Percentiles rank a stretch among this genome's conserved stretches.
phyloP scores from a whole-genome alignment of 345 rosid genomes.

The Camelina hispida region DNA sequence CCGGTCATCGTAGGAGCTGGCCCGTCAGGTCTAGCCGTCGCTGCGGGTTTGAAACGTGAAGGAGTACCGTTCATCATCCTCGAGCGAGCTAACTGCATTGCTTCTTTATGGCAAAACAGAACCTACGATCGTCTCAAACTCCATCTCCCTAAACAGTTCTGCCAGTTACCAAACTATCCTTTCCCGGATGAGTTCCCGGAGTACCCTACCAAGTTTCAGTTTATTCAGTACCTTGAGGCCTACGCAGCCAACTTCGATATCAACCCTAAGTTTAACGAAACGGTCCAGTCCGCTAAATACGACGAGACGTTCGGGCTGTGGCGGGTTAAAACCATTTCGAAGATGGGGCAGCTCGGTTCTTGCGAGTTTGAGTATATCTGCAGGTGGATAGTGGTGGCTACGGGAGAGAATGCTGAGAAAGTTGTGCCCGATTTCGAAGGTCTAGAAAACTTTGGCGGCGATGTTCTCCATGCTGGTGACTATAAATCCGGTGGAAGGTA shows the following conservation, averaged over 20 bases:
- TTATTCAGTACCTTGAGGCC: conserved; percentile 69
- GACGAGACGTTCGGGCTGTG: conserved; percentile 71
- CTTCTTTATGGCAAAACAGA: conserved; percentile 84
- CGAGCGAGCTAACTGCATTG: conserved; percentile 80
- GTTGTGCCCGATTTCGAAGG: conserved; percentile 83
- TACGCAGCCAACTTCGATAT: conserved; percentile 69
- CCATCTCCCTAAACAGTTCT: conserved; percentile 86
- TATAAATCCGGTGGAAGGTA: conserved; percentile 73
- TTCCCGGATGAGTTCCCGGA: conserved; percentile 75
- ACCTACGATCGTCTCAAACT: conserved; percentile 88
- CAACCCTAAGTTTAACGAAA: conserved; percentile 66
- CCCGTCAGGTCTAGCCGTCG: conserved; percentile 81
- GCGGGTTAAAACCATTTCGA: conserved; percentile 65
- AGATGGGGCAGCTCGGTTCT: conserved; percentile 41
- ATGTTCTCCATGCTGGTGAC: conserved; percentile 70
- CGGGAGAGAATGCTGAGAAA: conserved; percentile 89
- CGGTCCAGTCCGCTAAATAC: conserved; percentile 73
- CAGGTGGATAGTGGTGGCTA: conserved; percentile 84
- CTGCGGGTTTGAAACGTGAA: conserved; percentile 63
- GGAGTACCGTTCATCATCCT: conserved; percentile 82
- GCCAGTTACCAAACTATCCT: conserved; percentile 66
- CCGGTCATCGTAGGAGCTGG: conserved; percentile 92
- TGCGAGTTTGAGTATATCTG: conserved; percentile 75
- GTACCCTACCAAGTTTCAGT: conserved; percentile 77
- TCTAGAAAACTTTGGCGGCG: conserved; percentile 60